These are phyloP conservation scores for Leishmania mexicana DNA, from an alignment of 208 protist species.

Conservation along the genomic window DNA sequence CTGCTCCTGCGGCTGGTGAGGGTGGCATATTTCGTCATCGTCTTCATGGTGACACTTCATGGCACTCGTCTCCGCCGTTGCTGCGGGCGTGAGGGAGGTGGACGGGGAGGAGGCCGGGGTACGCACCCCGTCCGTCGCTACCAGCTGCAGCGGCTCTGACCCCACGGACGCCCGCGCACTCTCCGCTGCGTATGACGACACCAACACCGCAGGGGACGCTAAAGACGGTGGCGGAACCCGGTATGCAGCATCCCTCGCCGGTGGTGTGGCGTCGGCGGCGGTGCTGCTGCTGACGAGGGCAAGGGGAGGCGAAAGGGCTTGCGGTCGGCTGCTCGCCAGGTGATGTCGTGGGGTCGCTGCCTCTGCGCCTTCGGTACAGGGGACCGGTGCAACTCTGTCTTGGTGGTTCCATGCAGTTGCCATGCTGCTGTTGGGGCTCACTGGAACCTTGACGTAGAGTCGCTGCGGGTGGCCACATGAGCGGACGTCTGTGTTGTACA, in stretches of 20 bases:
- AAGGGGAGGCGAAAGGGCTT: neutral
- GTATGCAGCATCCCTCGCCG: neutral
- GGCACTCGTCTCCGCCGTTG: neutral
- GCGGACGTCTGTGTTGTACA: slow-evolving; percentile 25
- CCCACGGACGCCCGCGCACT: slow-evolving; percentile 14
- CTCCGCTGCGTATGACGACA: slow-evolving; percentile 16
- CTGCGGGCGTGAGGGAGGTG: neutral
- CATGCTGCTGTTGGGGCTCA: neutral
- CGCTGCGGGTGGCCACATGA: slow-evolving; percentile 24
- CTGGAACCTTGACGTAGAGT: slow-evolving; percentile 10
- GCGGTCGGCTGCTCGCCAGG: neutral
- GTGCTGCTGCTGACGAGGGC: neutral
- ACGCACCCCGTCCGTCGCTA: neutral
- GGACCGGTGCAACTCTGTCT: neutral
- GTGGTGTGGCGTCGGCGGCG: neutral
- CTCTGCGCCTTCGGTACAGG: neutral
- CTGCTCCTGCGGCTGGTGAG: neutral
- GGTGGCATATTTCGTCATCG: neutral
- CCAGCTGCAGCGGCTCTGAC: slow-evolving; percentile 17
- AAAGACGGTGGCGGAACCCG: neutral
- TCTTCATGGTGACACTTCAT: neutral
- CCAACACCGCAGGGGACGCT: neutral
- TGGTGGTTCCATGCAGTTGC: too few species aligned
- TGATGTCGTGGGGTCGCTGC: neutral
- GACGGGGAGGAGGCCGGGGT: slow-evolving; percentile 3